These are phyloP conservation scores for Exophiala oligosperma DNA, from an alignment of 2,329 filamentous ascomycete species.

Conservation along the genomic window DNA sequence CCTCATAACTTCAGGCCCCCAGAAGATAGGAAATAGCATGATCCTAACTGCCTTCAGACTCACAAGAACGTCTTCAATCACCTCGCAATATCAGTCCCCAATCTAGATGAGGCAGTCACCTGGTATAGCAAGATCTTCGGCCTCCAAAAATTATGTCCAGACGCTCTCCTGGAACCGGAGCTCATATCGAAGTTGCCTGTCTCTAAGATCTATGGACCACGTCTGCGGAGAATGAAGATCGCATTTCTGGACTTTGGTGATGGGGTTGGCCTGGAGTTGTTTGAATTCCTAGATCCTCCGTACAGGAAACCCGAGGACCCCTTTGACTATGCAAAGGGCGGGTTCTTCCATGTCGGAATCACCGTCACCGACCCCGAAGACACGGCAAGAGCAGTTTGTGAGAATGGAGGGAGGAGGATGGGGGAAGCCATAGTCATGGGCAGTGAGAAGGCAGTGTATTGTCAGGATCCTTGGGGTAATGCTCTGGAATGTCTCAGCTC, in stretches of 20 bases:
- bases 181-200: constrained; percentile 47
- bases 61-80: constrained; percentile 2
- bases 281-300: constrained; percentile 35
- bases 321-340: constrained; percentile 3
- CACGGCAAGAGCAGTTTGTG: neutral
- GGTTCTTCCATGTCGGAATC: constrained; percentile 3
- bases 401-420: neutral
- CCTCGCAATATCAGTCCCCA: constrained; percentile 6
- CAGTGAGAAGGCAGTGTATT: neutral
- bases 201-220: constrained; percentile 31
- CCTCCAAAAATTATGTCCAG: constrained; percentile 28
- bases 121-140: constrained; percentile 12
- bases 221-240: constrained; percentile 33
- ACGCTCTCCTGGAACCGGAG: constrained; percentile 34
- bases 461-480: constrained; percentile 4
- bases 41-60: too few relatives aligned
- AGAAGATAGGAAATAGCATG: too few relatives aligned
- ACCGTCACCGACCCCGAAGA: constrained; percentile 1
- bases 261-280: constrained; percentile 37
- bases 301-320: neutral
- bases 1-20: too few relatives aligned
- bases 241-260: constrained; percentile 35
- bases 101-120: constrained; percentile 5
- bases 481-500: neutral
- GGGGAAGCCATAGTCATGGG: neutral